These are phyloP conservation scores for Barnettozyma sucrosica DNA, from an alignment of 805 yeast genomes.

Conservation along the genomic window DNA sequence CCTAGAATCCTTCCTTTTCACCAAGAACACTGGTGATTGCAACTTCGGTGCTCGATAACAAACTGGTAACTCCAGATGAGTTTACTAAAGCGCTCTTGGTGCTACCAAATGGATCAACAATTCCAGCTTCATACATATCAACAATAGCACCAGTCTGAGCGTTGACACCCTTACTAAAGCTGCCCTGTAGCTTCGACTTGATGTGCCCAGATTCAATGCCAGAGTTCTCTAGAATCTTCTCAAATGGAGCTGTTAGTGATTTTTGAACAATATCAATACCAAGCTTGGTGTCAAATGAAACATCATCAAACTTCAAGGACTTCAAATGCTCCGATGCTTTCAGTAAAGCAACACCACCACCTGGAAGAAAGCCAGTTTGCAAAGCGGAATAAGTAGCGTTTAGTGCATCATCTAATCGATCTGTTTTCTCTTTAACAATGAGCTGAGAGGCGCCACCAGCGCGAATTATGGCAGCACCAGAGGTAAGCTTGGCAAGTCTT, in stretches of 20 bases:
- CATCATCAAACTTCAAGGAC: constrained; percentile 65
- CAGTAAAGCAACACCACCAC: constrained; percentile 97
- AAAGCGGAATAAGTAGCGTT: constrained; percentile 99
- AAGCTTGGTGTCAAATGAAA: constrained; percentile 79
- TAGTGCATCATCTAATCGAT: constrained; percentile 96
- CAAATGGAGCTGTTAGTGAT: constrained; percentile 93
- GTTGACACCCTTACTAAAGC: constrained; percentile 88
- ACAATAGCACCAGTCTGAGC: constrained; percentile 89
- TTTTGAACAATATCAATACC: constrained; percentile 91
- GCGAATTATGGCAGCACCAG: constrained; percentile 97
- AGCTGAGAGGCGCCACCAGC: constrained; percentile 97
- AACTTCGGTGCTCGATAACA: constrained; percentile 97
- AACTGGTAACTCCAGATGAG: constrained; percentile 95
- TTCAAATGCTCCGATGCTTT: constrained; percentile 82
- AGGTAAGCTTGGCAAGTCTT: constrained; percentile 92
- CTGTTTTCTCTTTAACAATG: constrained; percentile 99
- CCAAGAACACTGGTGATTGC: constrained; percentile 87
- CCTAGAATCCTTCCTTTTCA: constrained; percentile 18
- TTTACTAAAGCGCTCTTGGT: constrained; percentile 93
- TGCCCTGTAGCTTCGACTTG: constrained; percentile 43
- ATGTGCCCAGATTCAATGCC: constrained; percentile 97
- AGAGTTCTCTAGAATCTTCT: constrained; percentile 91
- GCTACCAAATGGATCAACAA: constrained; percentile 97
- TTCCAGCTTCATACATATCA: constrained; percentile 95
- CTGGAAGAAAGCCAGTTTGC: constrained; percentile 97